phyloP scores from a whole-genome alignment of 805 yeast genomes.

The Nakazawaea laoshanensis region DNA sequence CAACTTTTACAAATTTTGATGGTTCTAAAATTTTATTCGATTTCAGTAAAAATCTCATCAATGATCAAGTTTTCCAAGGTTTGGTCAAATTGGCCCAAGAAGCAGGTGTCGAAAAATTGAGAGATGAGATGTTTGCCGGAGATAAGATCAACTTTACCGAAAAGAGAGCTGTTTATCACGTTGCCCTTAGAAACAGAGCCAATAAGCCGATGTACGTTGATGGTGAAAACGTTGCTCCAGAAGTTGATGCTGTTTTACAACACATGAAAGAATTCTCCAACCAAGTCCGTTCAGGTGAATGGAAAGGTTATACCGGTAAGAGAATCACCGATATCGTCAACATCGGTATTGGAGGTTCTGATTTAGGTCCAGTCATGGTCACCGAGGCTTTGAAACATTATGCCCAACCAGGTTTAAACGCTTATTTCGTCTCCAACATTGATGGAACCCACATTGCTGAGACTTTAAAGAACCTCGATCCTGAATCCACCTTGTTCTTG shows the following conservation, averaged over 20 bases:
- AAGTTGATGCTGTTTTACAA: constrained; percentile 82
- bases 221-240: constrained; percentile 82
- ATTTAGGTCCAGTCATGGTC: constrained; percentile 98
- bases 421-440: constrained; percentile 94
- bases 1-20: constrained; percentile 76
- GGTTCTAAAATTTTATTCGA: constrained; percentile 87
- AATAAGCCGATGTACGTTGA: constrained; percentile 81
- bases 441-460: constrained; percentile 98
- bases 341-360: constrained; percentile 99
- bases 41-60: constrained; percentile 88
- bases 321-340: constrained; percentile 88
- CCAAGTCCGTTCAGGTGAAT: constrained; percentile 80
- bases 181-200: constrained; percentile 91
- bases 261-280: constrained; percentile 97
- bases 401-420: constrained; percentile 62
- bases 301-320: constrained; percentile 98
- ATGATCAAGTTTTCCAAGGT: constrained; percentile 66
- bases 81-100: constrained; percentile 80
- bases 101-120: constrained; percentile 76
- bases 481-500: constrained; percentile 89
- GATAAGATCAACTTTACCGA: constrained; percentile 93
- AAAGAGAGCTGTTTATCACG: constrained; percentile 94
- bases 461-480: constrained; percentile 65
- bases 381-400: constrained; percentile 95
- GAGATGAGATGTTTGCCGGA: constrained; percentile 91